Base-by-base conservation (phyloP, 805 yeast genomes). In the Yarrowia sp. region DNA sequence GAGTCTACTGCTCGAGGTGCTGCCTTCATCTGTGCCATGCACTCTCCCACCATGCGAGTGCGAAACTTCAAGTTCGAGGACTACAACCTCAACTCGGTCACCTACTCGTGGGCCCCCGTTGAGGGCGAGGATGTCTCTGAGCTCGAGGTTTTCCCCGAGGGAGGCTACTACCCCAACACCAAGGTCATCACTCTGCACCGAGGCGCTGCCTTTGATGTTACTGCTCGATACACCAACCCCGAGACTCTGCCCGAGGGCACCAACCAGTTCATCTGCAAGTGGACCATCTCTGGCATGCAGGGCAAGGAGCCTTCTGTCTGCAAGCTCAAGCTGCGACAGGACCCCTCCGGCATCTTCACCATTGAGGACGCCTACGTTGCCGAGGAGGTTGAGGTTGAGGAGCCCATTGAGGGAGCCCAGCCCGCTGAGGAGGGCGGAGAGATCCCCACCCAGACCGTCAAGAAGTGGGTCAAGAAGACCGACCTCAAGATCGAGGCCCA, bases 1-100 rank as follows among this genome's bases (percentile, higher is more conserved):
- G 99, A 95, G 84, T 97, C 99, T 68, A 89, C 93, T 77, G 98
- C 99, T 65, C 90, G 93, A 79, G 99, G 99, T 82, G 96, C 97
- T 73, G 97, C 99, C 56, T 95, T 95, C 80, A 89, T 95, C 74
- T 95, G 99, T 79, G 99, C 99, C 71, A 90, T 92, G 81, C 98
- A 92, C 83, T 93, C 98, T 36, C 99, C 99, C 79, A 92, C 98
- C 70, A 86, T 95, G 73, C 90, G 99, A 82, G 99, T 95, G 63
- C 89, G 98, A 81, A 97, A 97, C 71, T 95, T 95, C 88, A 93
- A 93, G 81, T 95, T 92, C 76, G 97, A 93, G 82, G 99, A 95
- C 78, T 80, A 86, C 77, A 93, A 92, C 85, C 88, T 86, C 74
- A 85, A 85, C 85, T 86, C 97, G 30, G 97, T 95, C 70, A 88